Evolutionary conservation across 306 rosid genomes (phyloP).

Genomic region (Bauhinia variegata): DNA sequence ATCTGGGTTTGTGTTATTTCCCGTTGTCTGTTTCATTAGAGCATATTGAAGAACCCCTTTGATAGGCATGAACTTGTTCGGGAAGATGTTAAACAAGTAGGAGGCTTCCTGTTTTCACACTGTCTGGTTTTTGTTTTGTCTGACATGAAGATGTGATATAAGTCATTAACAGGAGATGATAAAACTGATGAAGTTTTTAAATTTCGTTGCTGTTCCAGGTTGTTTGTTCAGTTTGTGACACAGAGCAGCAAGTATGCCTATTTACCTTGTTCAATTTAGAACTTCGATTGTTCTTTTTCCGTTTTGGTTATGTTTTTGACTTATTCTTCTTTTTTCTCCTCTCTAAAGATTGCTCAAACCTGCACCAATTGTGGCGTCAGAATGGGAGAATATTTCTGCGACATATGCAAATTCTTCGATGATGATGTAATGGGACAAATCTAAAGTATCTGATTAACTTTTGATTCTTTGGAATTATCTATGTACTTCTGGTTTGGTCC

Average conservation of each 20-base stretch:
- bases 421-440: slow-evolving; percentile 69
- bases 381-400: slow-evolving; percentile 95
- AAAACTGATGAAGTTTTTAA: slow-evolving; percentile 3
- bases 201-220: slow-evolving; percentile 62
- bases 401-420: slow-evolving; percentile 87
- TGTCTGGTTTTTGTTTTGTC: not conserved
- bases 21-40: slow-evolving; percentile 45
- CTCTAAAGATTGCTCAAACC: slow-evolving; percentile 70
- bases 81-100: slow-evolving; percentile 71
- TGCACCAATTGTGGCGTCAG: slow-evolving; percentile 92
- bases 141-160: not conserved
- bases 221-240: slow-evolving; percentile 90
- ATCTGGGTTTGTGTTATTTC: slow-evolving; percentile 38
- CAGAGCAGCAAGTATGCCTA: slow-evolving; percentile 86
- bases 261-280: slow-evolving; percentile 7
- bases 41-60: slow-evolving; percentile 59
- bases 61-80: slow-evolving; percentile 87
- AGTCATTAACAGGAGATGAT: not conserved
- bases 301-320: slow-evolving; percentile 14
- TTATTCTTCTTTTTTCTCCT: not conserved
- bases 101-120: slow-evolving; percentile 1
- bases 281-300: not conserved
- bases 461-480: slow-evolving; percentile 25
- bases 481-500: not conserved
- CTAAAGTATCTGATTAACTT: slow-evolving; percentile 10